These are phyloP conservation scores for Zygosaccharomyces bisporus DNA, from an alignment of 805 yeast genomes.

Conservation along the genomic window DNA sequence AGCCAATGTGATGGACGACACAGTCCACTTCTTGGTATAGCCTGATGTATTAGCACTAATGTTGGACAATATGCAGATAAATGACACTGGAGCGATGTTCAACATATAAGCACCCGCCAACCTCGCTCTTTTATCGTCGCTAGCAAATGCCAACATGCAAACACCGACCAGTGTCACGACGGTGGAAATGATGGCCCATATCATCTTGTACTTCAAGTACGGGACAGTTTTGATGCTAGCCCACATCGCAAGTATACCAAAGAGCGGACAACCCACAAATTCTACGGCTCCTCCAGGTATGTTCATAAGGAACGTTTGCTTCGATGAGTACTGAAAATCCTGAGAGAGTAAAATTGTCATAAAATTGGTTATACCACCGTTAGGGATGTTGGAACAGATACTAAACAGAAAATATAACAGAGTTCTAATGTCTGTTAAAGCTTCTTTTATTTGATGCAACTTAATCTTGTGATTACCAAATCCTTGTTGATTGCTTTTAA, in stretches of 20 bases:
- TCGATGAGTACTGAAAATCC: slow-evolving; percentile 43
- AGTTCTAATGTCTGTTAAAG: slow-evolving; percentile 46
- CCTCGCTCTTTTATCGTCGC: slow-evolving; percentile 32
- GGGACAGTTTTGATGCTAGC: slow-evolving; percentile 19
- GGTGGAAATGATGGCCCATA: slow-evolving; percentile 36
- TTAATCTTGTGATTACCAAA: slow-evolving; percentile 55
- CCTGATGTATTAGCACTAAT: slow-evolving; percentile 59
- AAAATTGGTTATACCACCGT: slow-evolving; percentile 54
- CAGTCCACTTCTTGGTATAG: slow-evolving; percentile 64
- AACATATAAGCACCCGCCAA: slow-evolving; percentile 41
- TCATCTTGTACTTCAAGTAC: slow-evolving; percentile 25
- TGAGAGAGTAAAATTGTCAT: slow-evolving; percentile 42
- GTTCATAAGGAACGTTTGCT: slow-evolving; percentile 42
- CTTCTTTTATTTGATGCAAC: slow-evolving; percentile 50
- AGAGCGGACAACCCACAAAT: slow-evolving; percentile 37
- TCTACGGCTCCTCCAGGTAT: slow-evolving; percentile 49
- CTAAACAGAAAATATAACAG: slow-evolving; percentile 46
- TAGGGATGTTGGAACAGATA: slow-evolving; percentile 43
- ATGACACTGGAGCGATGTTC: slow-evolving; percentile 37
- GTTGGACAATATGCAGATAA: slow-evolving; percentile 35
- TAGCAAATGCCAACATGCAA: slow-evolving; percentile 45
- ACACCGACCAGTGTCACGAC: slow-evolving; percentile 34
- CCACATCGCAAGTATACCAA: slow-evolving; percentile 28
- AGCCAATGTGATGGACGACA: slow-evolving; percentile 55
- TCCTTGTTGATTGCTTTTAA: slow-evolving; percentile 54